Evolutionary conservation across 805 yeast species (phyloP).

Genomic region (Metschnikowia shivogae): DNA sequence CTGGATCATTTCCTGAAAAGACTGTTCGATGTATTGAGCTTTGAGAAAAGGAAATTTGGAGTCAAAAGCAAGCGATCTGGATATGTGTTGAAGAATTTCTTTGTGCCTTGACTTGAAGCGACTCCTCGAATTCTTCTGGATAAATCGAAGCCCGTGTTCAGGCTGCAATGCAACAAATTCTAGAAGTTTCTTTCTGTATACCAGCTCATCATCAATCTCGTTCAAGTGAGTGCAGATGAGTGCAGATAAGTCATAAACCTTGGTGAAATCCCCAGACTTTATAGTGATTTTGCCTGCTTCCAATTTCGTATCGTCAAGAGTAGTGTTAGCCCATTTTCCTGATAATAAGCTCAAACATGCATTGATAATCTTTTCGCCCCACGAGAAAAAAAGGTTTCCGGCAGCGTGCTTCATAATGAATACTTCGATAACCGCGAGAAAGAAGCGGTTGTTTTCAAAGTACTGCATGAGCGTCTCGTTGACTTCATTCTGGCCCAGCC

Average conservation of each 20-base stretch:
- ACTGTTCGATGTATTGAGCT: conserved; percentile 33
- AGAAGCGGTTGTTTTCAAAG: conserved; percentile 2
- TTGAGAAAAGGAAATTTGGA: conserved; percentile 26
- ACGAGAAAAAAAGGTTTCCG: conserved; percentile 6
- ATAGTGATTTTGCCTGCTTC: neutral
- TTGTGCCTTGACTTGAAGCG: conserved; percentile 26
- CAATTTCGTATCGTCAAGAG: neutral
- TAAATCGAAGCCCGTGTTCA: conserved; percentile 24
- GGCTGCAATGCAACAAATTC: conserved; percentile 30
- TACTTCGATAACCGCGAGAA: conserved; percentile 8
- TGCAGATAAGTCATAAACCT: conserved; percentile 6
- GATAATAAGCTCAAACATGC: conserved; percentile 8
- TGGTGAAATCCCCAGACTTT: neutral
- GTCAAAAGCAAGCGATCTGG: conserved; percentile 19
- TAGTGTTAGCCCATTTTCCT: neutral
- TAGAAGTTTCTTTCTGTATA: conserved; percentile 29
- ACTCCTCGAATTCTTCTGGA: conserved; percentile 27
- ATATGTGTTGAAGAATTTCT: conserved; percentile 28
- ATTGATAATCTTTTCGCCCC: conserved; percentile 10
- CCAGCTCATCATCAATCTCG: conserved; percentile 18
- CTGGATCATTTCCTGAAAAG: conserved; percentile 12
- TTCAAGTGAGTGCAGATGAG: conserved; percentile 14
- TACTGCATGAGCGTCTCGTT: conserved; percentile 14
- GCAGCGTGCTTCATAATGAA: conserved; percentile 8
- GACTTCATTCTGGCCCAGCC: conserved; percentile 11